phyloP scores from a whole-genome alignment of 495 filamentous ascomycete genomes.

The Lasiosphaeria miniovina region DNA sequence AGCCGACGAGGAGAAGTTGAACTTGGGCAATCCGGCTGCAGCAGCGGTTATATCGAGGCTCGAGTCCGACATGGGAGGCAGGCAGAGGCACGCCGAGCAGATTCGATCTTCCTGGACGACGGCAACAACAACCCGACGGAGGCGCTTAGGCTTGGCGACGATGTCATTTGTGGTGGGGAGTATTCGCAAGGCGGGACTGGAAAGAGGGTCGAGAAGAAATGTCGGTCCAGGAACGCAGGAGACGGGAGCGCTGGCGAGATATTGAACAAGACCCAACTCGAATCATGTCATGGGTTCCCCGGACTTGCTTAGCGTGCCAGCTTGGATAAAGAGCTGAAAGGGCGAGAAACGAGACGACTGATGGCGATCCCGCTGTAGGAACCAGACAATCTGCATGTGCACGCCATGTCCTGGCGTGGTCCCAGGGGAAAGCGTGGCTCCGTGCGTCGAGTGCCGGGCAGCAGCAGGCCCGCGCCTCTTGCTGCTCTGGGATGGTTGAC shows the following conservation, averaged over 20 bases:
- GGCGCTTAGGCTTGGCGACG: conserved; percentile 11
- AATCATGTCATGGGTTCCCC: conserved; percentile 23
- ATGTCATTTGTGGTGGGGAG: conserved; percentile 18
- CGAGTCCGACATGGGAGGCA: conserved; percentile 20
- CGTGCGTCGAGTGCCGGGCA: conserved; percentile 2
- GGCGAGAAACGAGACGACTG: conserved; percentile 24
- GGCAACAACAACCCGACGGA: conserved; percentile 13
- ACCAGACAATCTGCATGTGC: conserved; percentile 20
- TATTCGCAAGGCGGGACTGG: conserved; percentile 7
- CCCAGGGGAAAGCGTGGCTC: conserved; percentile 3
- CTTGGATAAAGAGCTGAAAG: conserved; percentile 10
- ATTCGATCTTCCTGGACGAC: conserved; percentile 10
- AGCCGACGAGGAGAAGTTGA: conserved; percentile 9
- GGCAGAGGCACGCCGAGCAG: conserved; percentile 11
- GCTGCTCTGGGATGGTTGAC: background rate
- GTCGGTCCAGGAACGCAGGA: conserved; percentile 9
- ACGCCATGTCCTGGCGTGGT: background rate
- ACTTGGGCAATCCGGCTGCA: conserved; percentile 13
- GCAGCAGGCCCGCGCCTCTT: background rate
- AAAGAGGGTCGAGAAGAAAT: conserved; percentile 13
- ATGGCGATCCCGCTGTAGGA: conserved; percentile 27
- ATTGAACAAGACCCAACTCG: conserved; percentile 19
- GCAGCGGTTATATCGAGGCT: conserved; percentile 8
- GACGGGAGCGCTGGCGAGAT: conserved; percentile 24
- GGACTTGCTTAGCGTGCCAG: conserved; percentile 14